A percentile compares a stretch with the other conserved stretches of the same genome.
phyloP scores from a whole-genome alignment of 2,329 filamentous ascomycete species.

The Elsinoe batatas region DNA sequence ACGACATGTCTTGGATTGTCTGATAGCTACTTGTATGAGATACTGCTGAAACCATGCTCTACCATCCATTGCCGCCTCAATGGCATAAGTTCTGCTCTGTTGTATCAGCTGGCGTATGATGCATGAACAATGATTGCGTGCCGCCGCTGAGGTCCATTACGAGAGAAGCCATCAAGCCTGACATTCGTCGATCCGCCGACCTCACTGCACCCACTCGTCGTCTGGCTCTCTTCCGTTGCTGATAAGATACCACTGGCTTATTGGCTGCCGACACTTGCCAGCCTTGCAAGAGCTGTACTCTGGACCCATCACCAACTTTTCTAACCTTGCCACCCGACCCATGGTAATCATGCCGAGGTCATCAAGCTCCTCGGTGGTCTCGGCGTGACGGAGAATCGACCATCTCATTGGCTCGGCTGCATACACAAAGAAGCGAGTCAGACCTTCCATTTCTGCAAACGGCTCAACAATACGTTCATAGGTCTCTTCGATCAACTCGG shows the following conservation, averaged over 20 bases:
- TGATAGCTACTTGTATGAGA: too few relatives aligned
- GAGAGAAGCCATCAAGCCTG: not conserved
- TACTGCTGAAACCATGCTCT: too few relatives aligned
- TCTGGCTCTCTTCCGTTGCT: not conserved
- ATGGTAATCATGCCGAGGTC: not conserved
- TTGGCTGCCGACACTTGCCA: not conserved
- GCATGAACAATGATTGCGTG: too few relatives aligned
- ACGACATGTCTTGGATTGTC: too few relatives aligned
- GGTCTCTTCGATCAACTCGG: not conserved
- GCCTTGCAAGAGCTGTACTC: not conserved
- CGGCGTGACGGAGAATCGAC: not conserved
- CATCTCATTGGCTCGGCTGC: not conserved
- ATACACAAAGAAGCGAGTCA: not conserved
- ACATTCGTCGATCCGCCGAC: too few relatives aligned
- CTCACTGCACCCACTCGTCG: not conserved
- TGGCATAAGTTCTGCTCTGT: too few relatives aligned
- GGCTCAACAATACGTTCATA: not conserved
- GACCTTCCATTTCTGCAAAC: not conserved
- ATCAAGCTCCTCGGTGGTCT: not conserved
- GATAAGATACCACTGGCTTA: not conserved
- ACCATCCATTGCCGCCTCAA: too few relatives aligned
- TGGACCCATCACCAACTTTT: not conserved
- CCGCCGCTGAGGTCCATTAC: not conserved
- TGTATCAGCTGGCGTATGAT: too few relatives aligned
- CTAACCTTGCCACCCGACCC: not conserved